These are phyloP conservation scores for Sechiopsis laciniata DNA, from an alignment of 306 rosid species.

Conservation along the genomic window DNA sequence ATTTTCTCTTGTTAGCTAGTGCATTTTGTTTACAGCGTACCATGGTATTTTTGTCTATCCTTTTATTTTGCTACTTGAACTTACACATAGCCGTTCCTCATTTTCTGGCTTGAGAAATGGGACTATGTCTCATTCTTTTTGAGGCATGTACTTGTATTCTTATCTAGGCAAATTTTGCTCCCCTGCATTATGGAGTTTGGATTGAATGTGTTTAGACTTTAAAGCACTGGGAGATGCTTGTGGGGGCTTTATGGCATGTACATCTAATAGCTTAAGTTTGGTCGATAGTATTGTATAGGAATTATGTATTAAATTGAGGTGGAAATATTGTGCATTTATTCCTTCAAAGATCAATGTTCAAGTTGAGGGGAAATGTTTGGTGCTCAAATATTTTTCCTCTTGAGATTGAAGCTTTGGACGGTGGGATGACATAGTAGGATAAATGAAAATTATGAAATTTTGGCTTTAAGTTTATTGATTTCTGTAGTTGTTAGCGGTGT, in stretches of 20 bases:
- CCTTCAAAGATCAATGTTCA: constrained; percentile 14
- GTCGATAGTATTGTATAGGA: neutral
- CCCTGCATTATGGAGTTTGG: neutral
- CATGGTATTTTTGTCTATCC: neutral
- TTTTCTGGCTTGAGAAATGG: constrained; percentile 6
- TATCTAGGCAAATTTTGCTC: neutral
- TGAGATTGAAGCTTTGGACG: neutral
- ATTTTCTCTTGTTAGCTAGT: neutral
- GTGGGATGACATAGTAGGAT: neutral
- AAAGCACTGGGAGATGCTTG: neutral
- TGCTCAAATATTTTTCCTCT: neutral
- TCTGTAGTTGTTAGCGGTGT: neutral
- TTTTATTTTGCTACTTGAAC: neutral
- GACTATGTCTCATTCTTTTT: neutral
- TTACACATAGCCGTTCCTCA: neutral
- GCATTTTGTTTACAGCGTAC: neutral
- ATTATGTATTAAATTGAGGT: neutral
- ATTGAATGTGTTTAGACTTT: neutral
- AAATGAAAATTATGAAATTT: neutral
- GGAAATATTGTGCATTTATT: neutral
- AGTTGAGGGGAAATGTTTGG: neutral
- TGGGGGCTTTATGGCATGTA: neutral
- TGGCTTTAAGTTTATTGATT: neutral
- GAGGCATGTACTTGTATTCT: neutral
- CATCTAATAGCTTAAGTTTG: neutral